These are phyloP conservation scores for Candida insectorum DNA, from an alignment of 805 yeast genomes.

Conservation along the genomic window DNA sequence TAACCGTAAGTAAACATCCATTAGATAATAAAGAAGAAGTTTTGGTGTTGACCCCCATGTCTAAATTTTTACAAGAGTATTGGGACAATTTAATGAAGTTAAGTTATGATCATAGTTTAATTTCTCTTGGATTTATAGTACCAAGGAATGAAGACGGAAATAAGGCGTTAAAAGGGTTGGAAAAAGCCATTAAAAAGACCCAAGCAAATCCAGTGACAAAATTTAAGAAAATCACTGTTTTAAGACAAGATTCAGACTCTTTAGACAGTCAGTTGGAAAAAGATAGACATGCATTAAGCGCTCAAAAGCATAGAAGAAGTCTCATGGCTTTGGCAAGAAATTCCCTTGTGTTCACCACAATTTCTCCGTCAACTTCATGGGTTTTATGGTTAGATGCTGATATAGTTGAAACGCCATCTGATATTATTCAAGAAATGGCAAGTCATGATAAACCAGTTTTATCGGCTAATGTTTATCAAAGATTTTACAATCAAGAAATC, in stretches of 20 bases:
- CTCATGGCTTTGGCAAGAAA: slow-evolving; percentile 95
- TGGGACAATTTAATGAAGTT: slow-evolving; percentile 80
- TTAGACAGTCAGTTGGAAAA: slow-evolving; percentile 74
- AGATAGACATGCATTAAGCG: slow-evolving; percentile 83
- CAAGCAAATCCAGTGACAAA: slow-evolving; percentile 61
- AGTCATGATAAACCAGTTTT: slow-evolving; percentile 81
- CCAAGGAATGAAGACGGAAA: slow-evolving; percentile 86
- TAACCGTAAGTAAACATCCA: slow-evolving; percentile 70
- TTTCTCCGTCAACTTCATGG: slow-evolving; percentile 92
- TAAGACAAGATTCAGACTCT: slow-evolving; percentile 86
- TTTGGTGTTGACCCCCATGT: slow-evolving; percentile 85
- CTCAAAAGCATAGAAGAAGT: slow-evolving; percentile 84
- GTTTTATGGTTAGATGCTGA: slow-evolving; percentile 96
- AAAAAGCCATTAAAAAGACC: slow-evolving; percentile 66
- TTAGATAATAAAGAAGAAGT: slow-evolving; percentile 77
- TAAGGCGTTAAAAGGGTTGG: slow-evolving; percentile 65
- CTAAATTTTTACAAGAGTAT: slow-evolving; percentile 77
- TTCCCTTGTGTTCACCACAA: slow-evolving; percentile 81
- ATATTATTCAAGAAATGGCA: slow-evolving; percentile 83
- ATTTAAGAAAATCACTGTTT: slow-evolving; percentile 79
- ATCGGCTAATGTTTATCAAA: slow-evolving; percentile 91
- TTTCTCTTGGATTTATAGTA: slow-evolving; percentile 87
- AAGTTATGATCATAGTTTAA: slow-evolving; percentile 77
- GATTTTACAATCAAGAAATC: slow-evolving; percentile 58
- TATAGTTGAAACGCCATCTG: slow-evolving; percentile 81